Base-by-base conservation (phyloP, 73 alveolate genomes). In the Symbiodinium natans region DNA sequence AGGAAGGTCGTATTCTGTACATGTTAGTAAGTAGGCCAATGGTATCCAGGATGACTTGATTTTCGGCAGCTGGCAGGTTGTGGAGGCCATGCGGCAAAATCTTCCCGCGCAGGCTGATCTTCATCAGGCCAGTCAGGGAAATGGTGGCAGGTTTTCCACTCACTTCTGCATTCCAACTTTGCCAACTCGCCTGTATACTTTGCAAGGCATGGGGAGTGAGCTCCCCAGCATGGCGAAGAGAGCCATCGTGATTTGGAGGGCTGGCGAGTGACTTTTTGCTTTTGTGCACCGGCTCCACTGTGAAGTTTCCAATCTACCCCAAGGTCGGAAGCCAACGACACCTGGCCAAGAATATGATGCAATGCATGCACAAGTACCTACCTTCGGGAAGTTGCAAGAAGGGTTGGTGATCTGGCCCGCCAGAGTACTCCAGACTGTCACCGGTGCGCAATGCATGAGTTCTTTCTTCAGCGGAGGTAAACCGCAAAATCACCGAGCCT, bases 291-390 rank as follows among this genome's bases (percentile, higher is more conserved):
- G n/a, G n/a, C n/a, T n/a, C n/a, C n/a, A n/a, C n/a, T 25, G 80
- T n/a, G 59, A 46, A 46, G 59, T 13, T 46, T 46, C 13, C n/a
- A n/a, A n/a, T n/a, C n/a, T n/a, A n/a, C n/a, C 59, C 59, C 3
- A n/a, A 88, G 95, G 95, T 88, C 95, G n/a, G 95, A 88, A 63
- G 95, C 95, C 8, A 88, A 88, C 38, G 95, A 3, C 41, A n/a
- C 73, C 46, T 63, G 95, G 95, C 71, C 19, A 68, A 52, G 71
- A 52, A 52, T 29, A 52, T 52, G 71, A 4, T n/a, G n/a, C n/a
- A n/a, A 15, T 33, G 6, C 2, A 31, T 0, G 48, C n/a, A 9
- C 86, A 31, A n/a, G 86, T 36, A 34, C 40, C 48, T 77, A 36
- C 73, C 73, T 83, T 31, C 3, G 34, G 63, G 63, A 48, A 48